Evolutionary conservation across 257 asterid species (phyloP).

Genomic region (Plectranthus barbatus): DNA sequence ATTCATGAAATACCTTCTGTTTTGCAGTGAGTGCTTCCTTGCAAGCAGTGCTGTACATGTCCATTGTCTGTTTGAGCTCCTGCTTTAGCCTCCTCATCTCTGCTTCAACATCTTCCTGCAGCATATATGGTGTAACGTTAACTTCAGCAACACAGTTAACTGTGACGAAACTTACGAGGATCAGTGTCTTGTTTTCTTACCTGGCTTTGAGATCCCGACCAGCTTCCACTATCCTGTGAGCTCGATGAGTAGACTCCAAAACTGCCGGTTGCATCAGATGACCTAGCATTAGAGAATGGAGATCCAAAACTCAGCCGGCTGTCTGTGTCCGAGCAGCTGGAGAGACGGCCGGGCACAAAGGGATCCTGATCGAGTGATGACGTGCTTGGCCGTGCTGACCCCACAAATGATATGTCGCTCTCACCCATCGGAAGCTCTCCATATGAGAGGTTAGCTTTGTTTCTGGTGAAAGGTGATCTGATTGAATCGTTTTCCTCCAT

Average conservation of each 20-base stretch:
- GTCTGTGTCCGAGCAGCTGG: slow-evolving; percentile 60
- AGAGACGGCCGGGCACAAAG: slow-evolving; percentile 40
- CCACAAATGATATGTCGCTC: slow-evolving; percentile 71
- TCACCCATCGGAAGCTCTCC: slow-evolving; percentile 58
- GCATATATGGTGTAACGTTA: background rate
- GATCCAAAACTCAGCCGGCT: slow-evolving; percentile 60
- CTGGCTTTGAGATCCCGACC: slow-evolving; percentile 68
- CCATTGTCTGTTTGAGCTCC: slow-evolving; percentile 93
- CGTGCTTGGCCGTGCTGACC: slow-evolving; percentile 49
- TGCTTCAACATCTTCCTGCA: slow-evolving; percentile 79
- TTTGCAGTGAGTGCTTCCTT: slow-evolving; percentile 83
- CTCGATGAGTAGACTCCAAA: slow-evolving; percentile 50
- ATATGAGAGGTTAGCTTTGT: slow-evolving; percentile 38
- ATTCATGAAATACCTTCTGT: slow-evolving; percentile 41
- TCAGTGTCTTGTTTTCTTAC: slow-evolving; percentile 20
- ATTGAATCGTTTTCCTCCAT: slow-evolving; percentile 53
- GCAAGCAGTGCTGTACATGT: slow-evolving; percentile 93
- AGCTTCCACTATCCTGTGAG: slow-evolving; percentile 59
- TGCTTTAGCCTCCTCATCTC: slow-evolving; percentile 92
- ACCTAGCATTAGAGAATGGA: slow-evolving; percentile 42
- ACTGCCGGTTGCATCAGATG: slow-evolving; percentile 41
- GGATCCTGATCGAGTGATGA: slow-evolving; percentile 43
- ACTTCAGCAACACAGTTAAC: too few relatives aligned
- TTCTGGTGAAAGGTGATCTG: slow-evolving; percentile 80
- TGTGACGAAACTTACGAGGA: too few relatives aligned